Evolutionary conservation across 2,329 filamentous ascomycete genomes (phyloP), one percentile per base, ranked within the genome.

Genomic region (Akanthomyces lecanii): DNA sequence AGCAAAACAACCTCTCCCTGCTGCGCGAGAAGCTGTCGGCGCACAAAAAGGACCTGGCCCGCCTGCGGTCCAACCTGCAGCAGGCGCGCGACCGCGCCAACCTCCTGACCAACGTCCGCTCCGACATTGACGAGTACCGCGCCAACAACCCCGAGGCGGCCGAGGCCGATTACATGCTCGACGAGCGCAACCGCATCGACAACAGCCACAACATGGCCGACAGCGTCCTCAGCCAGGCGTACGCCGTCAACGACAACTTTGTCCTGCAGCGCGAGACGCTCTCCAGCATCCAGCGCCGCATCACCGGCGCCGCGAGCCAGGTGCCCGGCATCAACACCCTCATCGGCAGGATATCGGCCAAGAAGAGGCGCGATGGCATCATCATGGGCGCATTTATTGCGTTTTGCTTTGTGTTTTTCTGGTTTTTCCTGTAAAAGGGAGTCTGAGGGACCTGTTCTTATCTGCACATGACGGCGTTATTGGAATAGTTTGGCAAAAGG

Each of bases 211-310:
- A 86, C 69, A 88, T 96, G 81, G 89, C 92, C 54, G 95, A 99
- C 75, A 90, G 86, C 66, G 92, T 99, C 40, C 82, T 99, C 64
- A 93, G 89, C 73, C 95, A 98, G 79, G 95, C 95, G 8, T 99
- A 99, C 77, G 93, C 94, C 12, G 92, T 98, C 60, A 96, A 97
- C 73, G 92, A 98, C 78, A 93, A 83, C 75, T 98, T 99, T 74
- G 82, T 85, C 16, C 71, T 92, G 62, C 95, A 99, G 81, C 83
- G 93, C 65, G 93, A 98, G 80, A 94, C 89, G 30, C 77, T 99
- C 66, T 85, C 89, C 51, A 96, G 85, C 74, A 94, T 99, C 71
- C 96, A 97, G 75, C 82, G 94, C 66, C 84, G 94, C 66, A 98
- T 99, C 75, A 92, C 91, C 5, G 82, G 89, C 40, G 94, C 93